Base-by-base conservation (phyloP, 495 filamentous ascomycete genomes). In the Rhizodiscina lignyota region DNA sequence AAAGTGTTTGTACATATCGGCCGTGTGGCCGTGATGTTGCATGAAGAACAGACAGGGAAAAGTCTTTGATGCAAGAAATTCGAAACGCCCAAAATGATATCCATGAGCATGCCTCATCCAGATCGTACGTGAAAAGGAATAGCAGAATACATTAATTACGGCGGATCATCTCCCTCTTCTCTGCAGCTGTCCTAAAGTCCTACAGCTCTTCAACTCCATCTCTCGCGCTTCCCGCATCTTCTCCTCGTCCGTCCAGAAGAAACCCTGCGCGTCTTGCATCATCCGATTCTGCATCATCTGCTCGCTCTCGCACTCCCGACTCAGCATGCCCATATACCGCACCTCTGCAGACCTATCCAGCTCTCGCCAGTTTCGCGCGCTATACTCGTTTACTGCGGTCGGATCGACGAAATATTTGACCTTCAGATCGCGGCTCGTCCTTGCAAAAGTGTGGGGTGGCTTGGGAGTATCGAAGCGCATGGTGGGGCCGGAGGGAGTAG, bases 401-500 rank as follows among this genome's bases (percentile, higher is more conserved):
- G 85, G 86, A 51, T 87, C 79, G 32, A 96, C 63, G 47, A 64
- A 97, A 61, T 93, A 96, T 31, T 80, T 72, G 33, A 89, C 62
- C 32, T 76, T 72, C 31, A 83, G 60, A 20, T 67, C 63, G 1
- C 67, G 66, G 19, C 79, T 86, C n/a, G 63, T 74, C 18, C 80
- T 75, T 36, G 73, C 68, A 43, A 73, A 51, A 13, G 81, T 91
- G 50, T 82, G 67, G 4, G 83, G 82, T 4, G 74, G 64, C 10
- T 62, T 45, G 0, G 78, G 62, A 10, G 59, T 53, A 48, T 86
- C 75, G 47, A 85, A 85, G 36, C 70, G 68, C 53, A 83, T 74
- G 5, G 62, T 57, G 4, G 86, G 85, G 4, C 73, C 71, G n/a
- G 69, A 63, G 1, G 72, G 59, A 8, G 59, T 52, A 33, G 56